Evolutionary conservation across 2,329 filamentous ascomycete species (phyloP).

Genomic region (Alternaria arborescens): DNA sequence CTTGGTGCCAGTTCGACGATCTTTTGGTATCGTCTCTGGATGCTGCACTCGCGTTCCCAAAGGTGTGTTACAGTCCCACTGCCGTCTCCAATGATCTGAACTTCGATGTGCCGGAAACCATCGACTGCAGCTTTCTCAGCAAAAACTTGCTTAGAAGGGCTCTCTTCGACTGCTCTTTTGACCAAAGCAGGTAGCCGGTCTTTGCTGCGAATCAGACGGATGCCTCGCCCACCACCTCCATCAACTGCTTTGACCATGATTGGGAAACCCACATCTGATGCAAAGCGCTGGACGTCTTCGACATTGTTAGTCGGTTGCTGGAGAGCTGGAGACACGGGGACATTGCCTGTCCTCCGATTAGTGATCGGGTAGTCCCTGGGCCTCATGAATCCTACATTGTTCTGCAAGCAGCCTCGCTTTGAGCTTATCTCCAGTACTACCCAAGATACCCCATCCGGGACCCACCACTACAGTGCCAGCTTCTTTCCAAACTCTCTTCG

Average conservation of each 20-base stretch:
- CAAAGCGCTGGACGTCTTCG: constrained; percentile 64
- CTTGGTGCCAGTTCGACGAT: constrained; percentile 67
- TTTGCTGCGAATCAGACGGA: constrained; percentile 60
- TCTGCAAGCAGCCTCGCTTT: constrained; percentile 62
- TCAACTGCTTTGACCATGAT: constrained; percentile 72
- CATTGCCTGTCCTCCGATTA: no score
- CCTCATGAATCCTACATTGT: no score
- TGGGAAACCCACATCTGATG: constrained; percentile 62
- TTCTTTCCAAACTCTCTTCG: constrained; percentile 59
- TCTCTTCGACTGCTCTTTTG: constrained; percentile 64
- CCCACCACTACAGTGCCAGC: constrained; percentile 61
- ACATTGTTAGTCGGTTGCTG: constrained; percentile 54
- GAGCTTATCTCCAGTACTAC: constrained; percentile 64
- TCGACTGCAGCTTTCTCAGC: constrained; percentile 69
- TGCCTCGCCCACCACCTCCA: constrained; percentile 68
- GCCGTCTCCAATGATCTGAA: constrained; percentile 68
- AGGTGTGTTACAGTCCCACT: constrained; percentile 62
- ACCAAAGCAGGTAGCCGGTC: constrained; percentile 58
- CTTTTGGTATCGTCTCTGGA: constrained; percentile 69
- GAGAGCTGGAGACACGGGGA: constrained; percentile 62
- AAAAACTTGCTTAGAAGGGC: constrained; percentile 66
- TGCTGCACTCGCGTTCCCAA: constrained; percentile 69
- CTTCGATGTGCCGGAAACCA: constrained; percentile 68
- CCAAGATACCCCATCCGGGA: constrained; percentile 66
- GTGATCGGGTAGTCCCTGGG: no score